A percentile compares a stretch with the other conserved stretches of the same genome.
phyloP scores from a whole-genome alignment of 2,329 filamentous ascomycete genomes.

The Tolypocladium tropicale region DNA sequence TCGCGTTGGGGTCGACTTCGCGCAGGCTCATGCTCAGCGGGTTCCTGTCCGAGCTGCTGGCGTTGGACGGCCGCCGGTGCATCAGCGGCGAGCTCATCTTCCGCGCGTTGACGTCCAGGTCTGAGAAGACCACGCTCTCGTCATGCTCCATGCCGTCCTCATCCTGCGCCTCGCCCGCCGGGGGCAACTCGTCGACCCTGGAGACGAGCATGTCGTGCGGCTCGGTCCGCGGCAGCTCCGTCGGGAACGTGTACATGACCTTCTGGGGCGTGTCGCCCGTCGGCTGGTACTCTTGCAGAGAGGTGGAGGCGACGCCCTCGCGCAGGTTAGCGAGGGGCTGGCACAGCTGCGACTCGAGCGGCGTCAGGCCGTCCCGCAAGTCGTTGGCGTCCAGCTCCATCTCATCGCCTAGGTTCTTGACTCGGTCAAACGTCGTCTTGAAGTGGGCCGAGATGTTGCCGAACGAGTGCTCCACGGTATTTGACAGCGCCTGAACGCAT shows the following conservation, averaged over 20 bases:
- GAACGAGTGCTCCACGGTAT: constrained; percentile 64
- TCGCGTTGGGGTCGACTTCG: constrained; percentile 44
- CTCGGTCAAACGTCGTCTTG: constrained; percentile 54
- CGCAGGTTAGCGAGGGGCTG: constrained; percentile 64
- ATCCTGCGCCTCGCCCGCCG: background rate
- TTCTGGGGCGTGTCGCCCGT: constrained; percentile 85
- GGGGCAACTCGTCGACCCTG: constrained; percentile 21
- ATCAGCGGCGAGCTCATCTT: constrained; percentile 16
- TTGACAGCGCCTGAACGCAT: constrained; percentile 57
- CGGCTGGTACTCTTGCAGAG: constrained; percentile 68
- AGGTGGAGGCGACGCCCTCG: constrained; percentile 51
- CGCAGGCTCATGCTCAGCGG: constrained; percentile 36
- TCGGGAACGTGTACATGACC: constrained; percentile 70
- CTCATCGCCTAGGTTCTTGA: constrained; percentile 58
- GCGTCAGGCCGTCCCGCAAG: constrained; percentile 50
- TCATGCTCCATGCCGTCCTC: background rate
- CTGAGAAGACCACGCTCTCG: constrained; percentile 31
- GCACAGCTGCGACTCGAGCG: constrained; percentile 50
- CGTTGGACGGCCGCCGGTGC: constrained; percentile 15
- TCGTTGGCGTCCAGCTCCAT: constrained; percentile 50
- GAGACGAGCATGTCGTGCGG: constrained; percentile 34
- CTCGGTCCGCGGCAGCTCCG: constrained; percentile 63
- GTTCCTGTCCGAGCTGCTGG: constrained; percentile 16
- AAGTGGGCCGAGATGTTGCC: constrained; percentile 61
- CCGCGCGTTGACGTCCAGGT: constrained; percentile 16